phyloP scores from a whole-genome alignment of 441 rosid genomes.

The Eutrema salsugineum region DNA sequence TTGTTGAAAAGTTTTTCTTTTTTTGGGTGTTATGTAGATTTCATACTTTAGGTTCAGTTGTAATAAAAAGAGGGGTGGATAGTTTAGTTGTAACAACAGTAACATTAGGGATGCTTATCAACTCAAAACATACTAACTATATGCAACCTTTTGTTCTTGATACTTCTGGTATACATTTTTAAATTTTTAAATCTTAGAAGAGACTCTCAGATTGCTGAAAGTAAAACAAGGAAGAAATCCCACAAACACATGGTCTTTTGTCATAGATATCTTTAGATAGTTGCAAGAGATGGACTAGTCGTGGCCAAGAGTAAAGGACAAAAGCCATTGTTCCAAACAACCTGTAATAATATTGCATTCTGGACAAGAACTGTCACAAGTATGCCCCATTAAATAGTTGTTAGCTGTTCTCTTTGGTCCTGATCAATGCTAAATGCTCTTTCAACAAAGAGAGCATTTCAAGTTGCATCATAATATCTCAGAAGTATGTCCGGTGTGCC shows the following conservation, averaged over 20 bases:
- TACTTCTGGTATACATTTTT: neutral
- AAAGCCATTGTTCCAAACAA: neutral
- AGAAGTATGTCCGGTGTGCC: neutral
- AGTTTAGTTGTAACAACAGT: neutral
- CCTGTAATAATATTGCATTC: slow-evolving; percentile 2
- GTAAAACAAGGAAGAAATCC: neutral
- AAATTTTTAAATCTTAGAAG: neutral
- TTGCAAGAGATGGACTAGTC: neutral
- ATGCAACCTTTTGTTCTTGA: neutral
- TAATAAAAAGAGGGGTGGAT: slow-evolving; percentile 6
- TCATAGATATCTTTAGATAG: neutral
- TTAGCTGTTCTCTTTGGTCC: neutral
- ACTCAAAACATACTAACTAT: slow-evolving; percentile 6
- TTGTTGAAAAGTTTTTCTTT: neutral
- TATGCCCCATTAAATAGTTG: slow-evolving; percentile 12
- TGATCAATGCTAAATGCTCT: neutral
- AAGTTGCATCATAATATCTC: neutral
- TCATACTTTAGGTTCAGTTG: neutral
- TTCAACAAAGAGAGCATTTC: neutral
- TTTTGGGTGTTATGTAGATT: neutral
- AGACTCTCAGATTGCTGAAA: neutral
- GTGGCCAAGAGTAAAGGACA: slow-evolving; percentile 1
- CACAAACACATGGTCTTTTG: neutral
- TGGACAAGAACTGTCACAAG: slow-evolving; percentile 12
- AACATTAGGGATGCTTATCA: neutral